These are phyloP conservation scores for Eimeria acervulina DNA, from an alignment of 169 alveolate species.

Conservation along the genomic window DNA sequence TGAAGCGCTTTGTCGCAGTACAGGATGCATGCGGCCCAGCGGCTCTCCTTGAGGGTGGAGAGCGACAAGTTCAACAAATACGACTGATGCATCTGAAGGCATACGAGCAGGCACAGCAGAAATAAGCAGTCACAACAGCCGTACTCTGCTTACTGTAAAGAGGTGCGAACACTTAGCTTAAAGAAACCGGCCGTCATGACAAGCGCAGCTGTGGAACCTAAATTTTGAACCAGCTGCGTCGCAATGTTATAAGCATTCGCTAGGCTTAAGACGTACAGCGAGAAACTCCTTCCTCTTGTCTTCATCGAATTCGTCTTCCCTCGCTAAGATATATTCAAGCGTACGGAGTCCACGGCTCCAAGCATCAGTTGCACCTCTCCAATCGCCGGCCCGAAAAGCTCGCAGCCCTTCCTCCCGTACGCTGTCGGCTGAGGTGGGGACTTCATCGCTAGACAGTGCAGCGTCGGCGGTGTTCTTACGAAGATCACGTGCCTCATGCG, in stretches of 20 bases:
- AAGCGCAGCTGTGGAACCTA: background rate
- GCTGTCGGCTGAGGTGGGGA: constrained; percentile 27
- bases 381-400: constrained; percentile 68
- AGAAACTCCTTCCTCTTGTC: constrained; percentile 64
- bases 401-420: constrained; percentile 66
- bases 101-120: background rate
- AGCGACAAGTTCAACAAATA: constrained; percentile 81
- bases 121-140: background rate
- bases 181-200: background rate
- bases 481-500: background rate
- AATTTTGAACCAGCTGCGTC: background rate
- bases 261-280: background rate
- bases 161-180: background rate
- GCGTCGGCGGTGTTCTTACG: background rate
- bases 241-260: background rate
- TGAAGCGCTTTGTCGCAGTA: constrained; percentile 79
- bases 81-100: constrained; percentile 77
- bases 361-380: constrained; percentile 70
- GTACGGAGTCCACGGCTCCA: constrained; percentile 83
- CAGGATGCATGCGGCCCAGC: constrained; percentile 77
- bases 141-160: background rate
- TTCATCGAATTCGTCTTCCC: constrained; percentile 65
- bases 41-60: constrained; percentile 78
- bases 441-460: background rate
- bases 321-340: constrained; percentile 54